Evolutionary conservation across 2,329 filamentous ascomycete genomes (phyloP), one percentile per base, ranked within the genome.

Genomic region (Pyrenophora tritici-repentis): DNA sequence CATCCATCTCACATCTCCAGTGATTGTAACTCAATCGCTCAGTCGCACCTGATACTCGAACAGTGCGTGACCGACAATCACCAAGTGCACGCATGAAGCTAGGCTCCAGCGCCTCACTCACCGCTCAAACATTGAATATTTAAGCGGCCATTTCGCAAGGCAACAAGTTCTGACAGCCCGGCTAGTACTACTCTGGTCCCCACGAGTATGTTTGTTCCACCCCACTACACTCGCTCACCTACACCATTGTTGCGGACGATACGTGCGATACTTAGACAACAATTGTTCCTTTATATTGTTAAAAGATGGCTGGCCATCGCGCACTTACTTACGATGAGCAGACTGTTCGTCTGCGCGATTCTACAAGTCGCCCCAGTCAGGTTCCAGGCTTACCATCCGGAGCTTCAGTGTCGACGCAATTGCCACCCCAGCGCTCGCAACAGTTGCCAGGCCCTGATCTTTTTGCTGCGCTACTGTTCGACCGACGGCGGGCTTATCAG

Each of bases 401-500:
- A 2, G 5, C 41, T 31, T n/a, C 34, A 18, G 34, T 26, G 31
- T 0, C n/a, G 7, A 26, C 3, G n/a, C 16, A 9, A 18, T 4
- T 29, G 32, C 6, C 10, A 12, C n/a, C 35, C 3, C 4, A n/a
- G n/a, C 12, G 2, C 22, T 45, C 18, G 6, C 45, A 33, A 17
- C 9, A 2, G 4, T 18, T 40, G 2, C 33, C 47, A 12, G 37
- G 10, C 2, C n/a, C 22, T 13, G 35, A 51, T 32, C 34, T 65
- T 2, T 48, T 63, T 7, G 29, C 43, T 26, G 43, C 34, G 8
- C 42, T 56, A 3, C 41, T 60, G 3, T 51, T 53, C 22, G 13
- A 57, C 51, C 55, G 54, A 6, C 42, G 48, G 16, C 6, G n/a
- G 9, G 55, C 44, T 3, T 58, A 58, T 17, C 39, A 32, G 17